Conservation (phyloP, 148 eudicot genomes). For the Cornus controversa region DNA sequence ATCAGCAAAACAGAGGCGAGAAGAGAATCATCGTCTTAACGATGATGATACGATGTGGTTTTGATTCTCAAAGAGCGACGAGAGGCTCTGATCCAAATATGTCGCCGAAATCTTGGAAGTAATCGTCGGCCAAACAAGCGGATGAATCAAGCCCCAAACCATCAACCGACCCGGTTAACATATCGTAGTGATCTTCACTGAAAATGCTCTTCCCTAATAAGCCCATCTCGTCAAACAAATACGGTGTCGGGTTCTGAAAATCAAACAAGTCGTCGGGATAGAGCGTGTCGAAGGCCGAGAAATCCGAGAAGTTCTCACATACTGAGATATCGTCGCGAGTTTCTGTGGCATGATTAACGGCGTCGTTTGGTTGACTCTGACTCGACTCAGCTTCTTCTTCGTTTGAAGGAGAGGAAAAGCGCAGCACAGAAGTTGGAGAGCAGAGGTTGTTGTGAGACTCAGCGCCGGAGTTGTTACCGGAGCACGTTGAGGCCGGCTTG, state of each 20-base stretch:
- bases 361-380: slow-evolving; percentile 8
- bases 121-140: slow-evolving; percentile 39
- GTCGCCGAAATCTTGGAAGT: slow-evolving; percentile 62
- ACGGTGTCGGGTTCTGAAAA: slow-evolving; percentile 31
- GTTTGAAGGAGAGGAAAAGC: slow-evolving; percentile 16
- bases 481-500: slow-evolving; percentile 14
- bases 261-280: slow-evolving; percentile 46
- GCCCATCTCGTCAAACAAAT: slow-evolving; percentile 37
- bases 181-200: slow-evolving; percentile 18
- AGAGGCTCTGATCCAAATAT: slow-evolving; percentile 76
- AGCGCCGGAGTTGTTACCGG: slow-evolving; percentile 46
- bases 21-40: background rate
- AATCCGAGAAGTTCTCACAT: slow-evolving; percentile 17
- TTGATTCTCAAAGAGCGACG: slow-evolving; percentile 27
- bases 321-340: background rate
- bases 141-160: slow-evolving; percentile 42
- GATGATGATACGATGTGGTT: background rate
- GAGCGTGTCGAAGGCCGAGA: slow-evolving; percentile 28
- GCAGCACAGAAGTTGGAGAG: slow-evolving; percentile 71
- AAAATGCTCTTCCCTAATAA: slow-evolving; percentile 13
- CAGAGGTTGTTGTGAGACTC: slow-evolving; percentile 30
- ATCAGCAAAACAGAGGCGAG: background rate
- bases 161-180: slow-evolving; percentile 24
- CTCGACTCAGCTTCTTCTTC: slow-evolving; percentile 33
- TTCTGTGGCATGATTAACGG: background rate